Evolutionary conservation across 257 asterid species (phyloP), one percentile per base, ranked within the genome.

Genomic region (Orobanche coerulescens): DNA sequence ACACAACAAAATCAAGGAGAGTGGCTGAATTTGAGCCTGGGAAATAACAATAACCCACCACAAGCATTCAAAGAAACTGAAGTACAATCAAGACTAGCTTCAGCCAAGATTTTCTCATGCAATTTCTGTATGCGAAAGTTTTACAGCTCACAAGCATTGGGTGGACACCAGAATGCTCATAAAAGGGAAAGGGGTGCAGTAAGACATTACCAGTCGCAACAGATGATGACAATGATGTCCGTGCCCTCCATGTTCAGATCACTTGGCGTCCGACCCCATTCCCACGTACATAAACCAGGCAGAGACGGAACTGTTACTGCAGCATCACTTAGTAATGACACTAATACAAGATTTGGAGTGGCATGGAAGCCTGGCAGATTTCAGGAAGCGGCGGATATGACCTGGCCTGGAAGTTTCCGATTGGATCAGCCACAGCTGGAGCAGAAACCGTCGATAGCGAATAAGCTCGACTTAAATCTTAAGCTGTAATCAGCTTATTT

Each of bases 81-180:
- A 55, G 65, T 69, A 63, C 85, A 72, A 55, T 55, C 84, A 58
- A 76, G 75, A 73, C 70, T 78, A 8, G 70, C 71, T 46, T 57
- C 86, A 30, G 54, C 77, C 2, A 92, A 83, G 83, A 74, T 84
- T 40, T 92, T 84, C 75, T 89, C 97, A 7, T 88, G 98, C 75
- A 89, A 86, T 79, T 92, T 84, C 85, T 92, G 98, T 82, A 79
- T 76, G 94, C 66, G 98, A 53, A 92, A 86, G 68, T 92, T 92
- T 72, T 84, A 82, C 75, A 92, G 91, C 72, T 86, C 95, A 61
- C 98, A 92, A 62, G 98, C 98, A 49, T 76, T 92, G 72, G 97
- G 98, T 0, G 98, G 98, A 13, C 98, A 92, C 73, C 97, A 92
- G 77, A 92, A 92, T 73, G 98, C 97, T 28, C 98, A 92, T 84